Evolutionary conservation across 371 early-diverging fungal genomes (phyloP).

Genomic region (Rhizopus sp.): DNA sequence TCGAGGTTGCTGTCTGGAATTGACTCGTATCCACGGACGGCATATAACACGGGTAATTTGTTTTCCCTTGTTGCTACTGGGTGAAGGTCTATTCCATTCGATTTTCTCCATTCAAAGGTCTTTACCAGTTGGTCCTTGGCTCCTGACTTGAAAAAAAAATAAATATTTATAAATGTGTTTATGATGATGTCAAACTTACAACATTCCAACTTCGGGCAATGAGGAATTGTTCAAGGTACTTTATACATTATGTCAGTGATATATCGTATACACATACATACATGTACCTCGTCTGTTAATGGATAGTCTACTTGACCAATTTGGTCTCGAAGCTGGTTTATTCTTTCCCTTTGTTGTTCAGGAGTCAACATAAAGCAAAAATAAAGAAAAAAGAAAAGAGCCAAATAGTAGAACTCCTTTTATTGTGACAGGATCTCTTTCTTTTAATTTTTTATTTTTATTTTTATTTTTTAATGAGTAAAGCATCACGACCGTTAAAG

Average conservation of each 20-base stretch:
- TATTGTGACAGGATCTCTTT: too few relatives aligned
- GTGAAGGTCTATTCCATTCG: conserved; percentile 66
- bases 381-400: too few relatives aligned
- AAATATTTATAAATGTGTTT: conserved; percentile 90
- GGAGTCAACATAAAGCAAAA: too few relatives aligned
- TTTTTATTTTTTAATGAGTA: too few relatives aligned
- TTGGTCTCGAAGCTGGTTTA: conserved; percentile 17
- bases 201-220: conserved; percentile 95
- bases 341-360: conserved; percentile 12
- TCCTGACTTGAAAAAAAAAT: conserved; percentile 60
- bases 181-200: conserved; percentile 97
- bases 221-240: too few relatives aligned
- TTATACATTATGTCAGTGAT: too few relatives aligned
- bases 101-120: conserved; percentile 72
- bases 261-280: too few relatives aligned
- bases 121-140: conserved; percentile 69
- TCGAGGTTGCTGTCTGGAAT: conserved; percentile 72
- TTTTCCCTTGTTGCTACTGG: conserved; percentile 69
- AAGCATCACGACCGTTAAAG: too few relatives aligned
- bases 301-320: conserved; percentile 13
- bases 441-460: too few relatives aligned
- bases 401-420: too few relatives aligned
- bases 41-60: conserved; percentile 68
- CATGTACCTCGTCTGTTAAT: conserved; percentile 20
- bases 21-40: conserved; percentile 69